These are phyloP conservation scores for Suhomyces guaymorum DNA, from an alignment of 1,139 yeast genomes.

Conservation along the genomic window DNA sequence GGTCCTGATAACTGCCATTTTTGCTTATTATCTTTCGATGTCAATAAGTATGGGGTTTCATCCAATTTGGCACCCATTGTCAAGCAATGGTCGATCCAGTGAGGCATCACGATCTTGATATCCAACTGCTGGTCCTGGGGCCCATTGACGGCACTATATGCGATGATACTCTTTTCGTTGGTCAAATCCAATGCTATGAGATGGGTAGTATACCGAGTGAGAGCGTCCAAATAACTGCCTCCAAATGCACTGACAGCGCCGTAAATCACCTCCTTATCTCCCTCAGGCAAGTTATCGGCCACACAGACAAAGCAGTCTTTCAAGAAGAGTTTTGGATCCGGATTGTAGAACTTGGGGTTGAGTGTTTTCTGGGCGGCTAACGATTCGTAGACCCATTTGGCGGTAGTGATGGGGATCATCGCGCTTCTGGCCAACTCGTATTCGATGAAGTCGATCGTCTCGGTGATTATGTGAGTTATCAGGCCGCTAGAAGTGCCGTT, in stretches of 20 bases:
- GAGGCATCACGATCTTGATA: constrained; percentile 69
- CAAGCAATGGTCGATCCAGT: constrained; percentile 76
- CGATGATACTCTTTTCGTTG: constrained; percentile 51
- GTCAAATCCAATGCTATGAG: constrained; percentile 58
- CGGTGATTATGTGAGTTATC: constrained; percentile 58
- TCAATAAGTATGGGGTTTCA: constrained; percentile 54
- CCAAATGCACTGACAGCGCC: constrained; percentile 74
- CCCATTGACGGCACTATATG: constrained; percentile 38
- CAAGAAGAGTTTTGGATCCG: constrained; percentile 67
- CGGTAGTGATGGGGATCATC: constrained; percentile 69
- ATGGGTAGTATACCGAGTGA: constrained; percentile 77
- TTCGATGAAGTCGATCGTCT: constrained; percentile 54
- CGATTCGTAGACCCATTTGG: constrained; percentile 63
- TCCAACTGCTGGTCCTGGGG: constrained; percentile 30
- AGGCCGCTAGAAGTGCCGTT: too few relatives aligned
- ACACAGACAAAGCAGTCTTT: constrained; percentile 63
- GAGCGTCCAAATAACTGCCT: constrained; percentile 64
- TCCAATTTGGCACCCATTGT: constrained; percentile 51
- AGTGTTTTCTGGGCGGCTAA: constrained; percentile 43
- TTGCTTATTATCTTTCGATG: constrained; percentile 24
- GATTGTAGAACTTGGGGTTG: constrained; percentile 58
- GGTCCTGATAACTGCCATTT: constrained; percentile 15
- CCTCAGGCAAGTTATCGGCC: constrained; percentile 55
- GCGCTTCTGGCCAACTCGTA: constrained; percentile 50
- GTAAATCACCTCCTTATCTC: constrained; percentile 65